phyloP scores from a whole-genome alignment of 2,329 filamentous ascomycete species.

The Metarhizium anisopliae region DNA sequence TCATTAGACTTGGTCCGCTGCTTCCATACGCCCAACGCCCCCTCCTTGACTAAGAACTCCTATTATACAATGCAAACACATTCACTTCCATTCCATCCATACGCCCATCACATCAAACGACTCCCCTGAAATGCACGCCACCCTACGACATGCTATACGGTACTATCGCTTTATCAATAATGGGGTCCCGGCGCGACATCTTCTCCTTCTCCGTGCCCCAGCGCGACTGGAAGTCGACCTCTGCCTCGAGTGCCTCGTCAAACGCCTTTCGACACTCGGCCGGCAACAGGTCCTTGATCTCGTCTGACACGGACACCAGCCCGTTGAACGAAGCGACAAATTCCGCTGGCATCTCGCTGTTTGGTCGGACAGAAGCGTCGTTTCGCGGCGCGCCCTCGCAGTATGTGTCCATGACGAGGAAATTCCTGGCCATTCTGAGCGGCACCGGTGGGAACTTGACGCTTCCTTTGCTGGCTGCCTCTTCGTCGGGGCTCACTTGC shows the following conservation, averaged over 20 bases:
- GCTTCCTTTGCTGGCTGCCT: constrained; percentile 17
- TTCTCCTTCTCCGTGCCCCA: constrained; percentile 64
- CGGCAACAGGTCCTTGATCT: constrained; percentile 58
- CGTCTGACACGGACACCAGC: constrained; percentile 53
- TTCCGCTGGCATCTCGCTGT: constrained; percentile 32
- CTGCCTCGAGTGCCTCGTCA: constrained; percentile 53
- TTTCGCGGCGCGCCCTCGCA: constrained; percentile 42
- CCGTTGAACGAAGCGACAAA: constrained; percentile 49
- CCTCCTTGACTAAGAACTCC: not conserved
- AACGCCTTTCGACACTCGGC: constrained; percentile 66
- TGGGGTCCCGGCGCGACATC: constrained; percentile 39
- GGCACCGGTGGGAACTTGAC: constrained; percentile 39
- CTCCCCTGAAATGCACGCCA: not conserved
- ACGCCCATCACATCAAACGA: not conserved
- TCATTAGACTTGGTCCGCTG: not conserved
- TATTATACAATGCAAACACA: not conserved
- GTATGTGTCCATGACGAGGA: constrained; percentile 45
- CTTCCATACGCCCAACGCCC: not conserved
- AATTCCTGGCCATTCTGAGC: constrained; percentile 43
- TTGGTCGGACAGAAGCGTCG: constrained; percentile 35
- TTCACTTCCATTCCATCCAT: not conserved
- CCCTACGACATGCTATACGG: constrained; percentile 38
- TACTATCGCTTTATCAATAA: constrained; percentile 57
- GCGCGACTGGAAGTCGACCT: constrained; percentile 61
- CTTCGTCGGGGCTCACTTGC: constrained; percentile 45